Conservation (phyloP, 768 basidiomycete genomes). For the Phaffia tasmanica region DNA sequence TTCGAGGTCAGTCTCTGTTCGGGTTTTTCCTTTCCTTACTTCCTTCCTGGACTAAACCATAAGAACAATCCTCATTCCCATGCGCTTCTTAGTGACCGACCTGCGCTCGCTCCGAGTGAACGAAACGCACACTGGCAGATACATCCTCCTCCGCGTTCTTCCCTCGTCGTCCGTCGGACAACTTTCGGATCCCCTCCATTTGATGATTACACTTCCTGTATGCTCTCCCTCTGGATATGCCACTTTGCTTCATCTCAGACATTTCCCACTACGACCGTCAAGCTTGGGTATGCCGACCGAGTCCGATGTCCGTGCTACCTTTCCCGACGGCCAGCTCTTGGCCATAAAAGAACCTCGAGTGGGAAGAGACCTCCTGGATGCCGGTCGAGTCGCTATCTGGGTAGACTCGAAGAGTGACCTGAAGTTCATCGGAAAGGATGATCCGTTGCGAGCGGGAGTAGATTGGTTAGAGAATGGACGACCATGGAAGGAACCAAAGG, state of each 20-base stretch:
- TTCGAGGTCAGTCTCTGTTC: no score
- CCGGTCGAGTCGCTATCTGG: constrained; percentile 8
- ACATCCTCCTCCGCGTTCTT: constrained; percentile 14
- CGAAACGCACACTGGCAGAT: background rate
- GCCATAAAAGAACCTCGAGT: constrained; percentile 15
- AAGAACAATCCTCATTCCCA: background rate
- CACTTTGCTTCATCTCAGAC: constrained; percentile 13
- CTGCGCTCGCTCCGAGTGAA: no score
- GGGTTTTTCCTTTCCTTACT: background rate
- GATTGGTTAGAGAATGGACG: background rate
- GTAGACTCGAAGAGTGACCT: constrained; percentile 15
- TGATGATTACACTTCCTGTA: constrained; percentile 14
- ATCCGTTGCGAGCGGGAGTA: background rate
- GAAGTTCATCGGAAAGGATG: background rate
- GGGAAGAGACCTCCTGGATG: background rate
- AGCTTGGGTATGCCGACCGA: constrained; percentile 15
- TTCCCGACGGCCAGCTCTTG: constrained; percentile 8
- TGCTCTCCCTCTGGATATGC: constrained; percentile 8
- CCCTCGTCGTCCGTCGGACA: constrained; percentile 1
- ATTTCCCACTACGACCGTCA: constrained; percentile 18
- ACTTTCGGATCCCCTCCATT: constrained; percentile 11
- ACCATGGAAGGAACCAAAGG: constrained; percentile 1
- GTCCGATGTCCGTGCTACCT: constrained; percentile 9
- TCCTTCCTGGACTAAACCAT: background rate
- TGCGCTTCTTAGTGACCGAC: background rate